Evolutionary conservation across 2,329 filamentous ascomycete genomes (phyloP).

Genomic region (Aspergillus pseudotamarii): DNA sequence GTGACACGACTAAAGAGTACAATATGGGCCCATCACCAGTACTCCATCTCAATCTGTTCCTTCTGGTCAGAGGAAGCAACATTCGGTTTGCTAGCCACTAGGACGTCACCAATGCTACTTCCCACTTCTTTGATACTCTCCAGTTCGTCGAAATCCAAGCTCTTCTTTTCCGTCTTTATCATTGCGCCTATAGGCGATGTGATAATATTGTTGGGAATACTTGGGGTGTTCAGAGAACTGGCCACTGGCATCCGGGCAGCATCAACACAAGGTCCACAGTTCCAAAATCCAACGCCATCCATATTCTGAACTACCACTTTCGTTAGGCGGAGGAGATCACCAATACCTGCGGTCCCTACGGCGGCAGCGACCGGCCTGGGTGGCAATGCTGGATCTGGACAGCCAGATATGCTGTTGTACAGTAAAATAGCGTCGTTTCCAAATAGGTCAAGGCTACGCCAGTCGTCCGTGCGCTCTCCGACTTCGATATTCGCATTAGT

Average conservation of each 20-base stretch:
- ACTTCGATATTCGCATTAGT: conserved; percentile 37
- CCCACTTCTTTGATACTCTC: conserved; percentile 27
- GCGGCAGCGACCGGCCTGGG: conserved; percentile 23
- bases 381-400: not conserved
- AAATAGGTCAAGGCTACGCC: conserved; percentile 33
- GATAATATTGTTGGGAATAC: not conserved
- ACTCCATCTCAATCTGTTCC: conserved; percentile 10
- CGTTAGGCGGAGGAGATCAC: conserved; percentile 33
- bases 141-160: conserved; percentile 19
- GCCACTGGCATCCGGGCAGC: not conserved
- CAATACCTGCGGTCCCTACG: conserved; percentile 31
- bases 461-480: conserved; percentile 37
- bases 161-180: conserved; percentile 8
- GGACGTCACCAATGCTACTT: conserved; percentile 11
- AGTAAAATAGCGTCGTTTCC: conserved; percentile 26
- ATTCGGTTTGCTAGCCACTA: not conserved
- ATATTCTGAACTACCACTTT: conserved; percentile 40
- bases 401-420: conserved; percentile 9
- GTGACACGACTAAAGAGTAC: not conserved
- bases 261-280: conserved; percentile 18
- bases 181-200: not conserved
- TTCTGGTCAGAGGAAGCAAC: not conserved
- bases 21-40: conserved; percentile 9
- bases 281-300: conserved; percentile 40
- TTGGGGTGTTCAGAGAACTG: not conserved